A percentile compares a stretch with the other conserved stretches of the same genome.
These are phyloP conservation scores for Hamamelis virginiana DNA, from an alignment of 164 flowering plant species.

Conservation along the genomic window DNA sequence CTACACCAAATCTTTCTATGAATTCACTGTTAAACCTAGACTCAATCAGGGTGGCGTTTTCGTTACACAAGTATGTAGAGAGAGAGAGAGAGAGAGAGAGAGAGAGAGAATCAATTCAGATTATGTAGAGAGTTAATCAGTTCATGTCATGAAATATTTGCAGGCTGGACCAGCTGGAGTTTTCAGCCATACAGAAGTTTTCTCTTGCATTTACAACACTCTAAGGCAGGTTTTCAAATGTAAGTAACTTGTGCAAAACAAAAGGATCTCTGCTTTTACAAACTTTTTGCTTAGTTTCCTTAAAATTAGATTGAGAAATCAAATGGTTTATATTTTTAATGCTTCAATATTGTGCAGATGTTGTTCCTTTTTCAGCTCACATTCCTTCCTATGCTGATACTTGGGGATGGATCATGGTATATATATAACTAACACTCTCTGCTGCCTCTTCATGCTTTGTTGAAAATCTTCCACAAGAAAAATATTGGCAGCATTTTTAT, in stretches of 20 bases:
- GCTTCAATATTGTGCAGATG: conserved; percentile 66
- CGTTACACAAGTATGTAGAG: conserved; percentile 71
- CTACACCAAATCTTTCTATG: conserved; percentile 92
- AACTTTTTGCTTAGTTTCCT: not conserved
- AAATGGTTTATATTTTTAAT: too few species aligned
- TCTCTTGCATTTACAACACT: conserved; percentile 91
- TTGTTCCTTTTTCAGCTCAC: conserved; percentile 88
- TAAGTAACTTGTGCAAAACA: conserved; percentile 29
- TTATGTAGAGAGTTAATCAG: not conserved
- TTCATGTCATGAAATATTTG: conserved; percentile 9
- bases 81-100: not conserved
- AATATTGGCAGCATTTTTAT: too few species aligned
- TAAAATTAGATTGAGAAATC: not conserved
- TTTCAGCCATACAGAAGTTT: conserved; percentile 85
- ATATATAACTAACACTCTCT: conserved; percentile 18
- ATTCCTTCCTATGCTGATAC: conserved; percentile 94
- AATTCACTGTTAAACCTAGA: conserved; percentile 64
- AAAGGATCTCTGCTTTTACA: not conserved
- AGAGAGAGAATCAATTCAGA: not conserved
- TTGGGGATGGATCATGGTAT: conserved; percentile 99
- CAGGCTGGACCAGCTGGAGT: conserved; percentile 98
- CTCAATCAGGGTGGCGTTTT: conserved; percentile 73
- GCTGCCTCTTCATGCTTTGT: not conserved
- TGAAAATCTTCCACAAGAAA: too few species aligned
- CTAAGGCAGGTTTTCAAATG: conserved; percentile 84